Evolutionary conservation across 768 basidiomycete species (phyloP), one percentile per base, ranked within the genome.

Genomic region (Amanita phalloides): DNA sequence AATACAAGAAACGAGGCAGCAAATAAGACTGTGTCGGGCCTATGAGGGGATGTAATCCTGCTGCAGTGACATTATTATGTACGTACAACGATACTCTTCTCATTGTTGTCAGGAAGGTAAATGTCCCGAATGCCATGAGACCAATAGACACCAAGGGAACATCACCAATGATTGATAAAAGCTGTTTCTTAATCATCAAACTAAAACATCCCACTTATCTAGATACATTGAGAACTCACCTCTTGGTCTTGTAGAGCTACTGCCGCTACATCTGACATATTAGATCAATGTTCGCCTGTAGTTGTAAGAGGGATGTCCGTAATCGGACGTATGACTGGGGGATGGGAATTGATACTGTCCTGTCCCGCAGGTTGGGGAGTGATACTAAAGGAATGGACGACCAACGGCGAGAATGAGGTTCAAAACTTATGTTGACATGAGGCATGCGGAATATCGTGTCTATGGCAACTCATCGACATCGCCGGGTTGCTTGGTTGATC

Each of bases 121-220:
- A 76, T 38, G 79, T 68, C 11, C 76, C 82, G 49, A 86, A 77
- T 21, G 74, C 74, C 61, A 84, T 66, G n/a, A 85, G 68, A 32
- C 84, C 86, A 38, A 80, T 73, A 56, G 74, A 76, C 59, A 84
- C 77, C 55, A 84, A 70, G 20, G 86, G 86, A 49, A 87, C 78
- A 55, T 84, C 82, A 14, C 76, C 68, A 42, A 87, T 68, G 38
- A 86, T 61, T 56, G 70, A 65, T 53, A 78, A 75, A 38, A 84
- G 65, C 82, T 85, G 10, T 21, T 47, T 17, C 11, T 47, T 32
- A 5, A 17, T 23, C 23, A 21, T 44, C 28, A 36, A 17, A 33
- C 7, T 44, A n/a, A 36, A 17, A 33, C 7, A 10, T 2, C 7
- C 9, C 20, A 3, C 26, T 5, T 17, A 17, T 17, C 17, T 26